A percentile compares a stretch with the other conserved stretches of the same genome.
Conservation (phyloP, 1,284 basidiomycete species). For the Sporisorium iseilematis-ciliati region DNA sequence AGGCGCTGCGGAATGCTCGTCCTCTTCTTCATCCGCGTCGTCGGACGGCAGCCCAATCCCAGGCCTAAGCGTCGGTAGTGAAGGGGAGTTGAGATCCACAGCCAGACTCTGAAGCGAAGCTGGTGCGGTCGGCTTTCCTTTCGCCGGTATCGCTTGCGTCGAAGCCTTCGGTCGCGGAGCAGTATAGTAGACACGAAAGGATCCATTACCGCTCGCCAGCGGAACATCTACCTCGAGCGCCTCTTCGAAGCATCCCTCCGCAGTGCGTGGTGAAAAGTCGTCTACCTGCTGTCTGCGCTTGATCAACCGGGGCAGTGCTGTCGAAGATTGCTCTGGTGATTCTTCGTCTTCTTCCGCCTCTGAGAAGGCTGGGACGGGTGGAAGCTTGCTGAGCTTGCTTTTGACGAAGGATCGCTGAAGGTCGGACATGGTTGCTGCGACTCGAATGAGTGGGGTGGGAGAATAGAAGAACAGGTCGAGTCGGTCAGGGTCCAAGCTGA, state of each 20-base stretch:
- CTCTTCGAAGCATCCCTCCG: constrained; percentile 63
- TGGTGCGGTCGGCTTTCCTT: neutral
- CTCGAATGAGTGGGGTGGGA: neutral
- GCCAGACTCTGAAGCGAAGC: constrained; percentile 17
- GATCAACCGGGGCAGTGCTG: neutral
- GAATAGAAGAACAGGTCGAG: neutral
- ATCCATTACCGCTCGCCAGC: constrained; percentile 23
- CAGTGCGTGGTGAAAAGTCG: constrained; percentile 51
- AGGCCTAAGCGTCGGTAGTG: constrained; percentile 21
- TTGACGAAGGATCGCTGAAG: constrained; percentile 47
- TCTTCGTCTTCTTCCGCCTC: constrained; percentile 21
- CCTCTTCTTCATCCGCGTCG: constrained; percentile 67
- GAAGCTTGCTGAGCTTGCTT: constrained; percentile 42
- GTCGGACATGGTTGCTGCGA: constrained; percentile 34
- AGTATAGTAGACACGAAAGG: constrained; percentile 71
- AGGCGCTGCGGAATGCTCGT: constrained; percentile 62
- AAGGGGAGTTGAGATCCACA: constrained; percentile 14
- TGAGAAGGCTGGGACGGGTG: constrained; percentile 44
- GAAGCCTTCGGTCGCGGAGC: constrained; percentile 45
- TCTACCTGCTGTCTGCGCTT: constrained; percentile 16
- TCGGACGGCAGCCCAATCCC: constrained; percentile 59
- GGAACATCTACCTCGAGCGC: constrained; percentile 65
- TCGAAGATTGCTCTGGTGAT: constrained; percentile 10
- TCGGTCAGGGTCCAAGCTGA: constrained; percentile 7
- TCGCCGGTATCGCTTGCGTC: neutral